phyloP scores from a whole-genome alignment of 176 grass and related monocot genomes.

The Tillandsia leiboldiana region DNA sequence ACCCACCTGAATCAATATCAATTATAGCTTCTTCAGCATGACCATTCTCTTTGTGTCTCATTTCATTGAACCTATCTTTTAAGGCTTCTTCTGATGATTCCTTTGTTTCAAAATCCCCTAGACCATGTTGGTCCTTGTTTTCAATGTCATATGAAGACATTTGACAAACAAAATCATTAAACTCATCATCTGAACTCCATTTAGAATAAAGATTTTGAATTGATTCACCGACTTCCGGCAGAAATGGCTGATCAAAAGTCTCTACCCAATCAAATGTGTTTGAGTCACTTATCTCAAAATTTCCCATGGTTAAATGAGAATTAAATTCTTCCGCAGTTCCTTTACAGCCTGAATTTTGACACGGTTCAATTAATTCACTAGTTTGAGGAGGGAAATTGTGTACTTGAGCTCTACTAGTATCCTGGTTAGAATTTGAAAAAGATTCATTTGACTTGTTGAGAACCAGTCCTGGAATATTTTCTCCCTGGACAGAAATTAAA shows the following conservation, averaged over 20 bases:
- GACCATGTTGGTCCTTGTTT: slow-evolving; percentile 20
- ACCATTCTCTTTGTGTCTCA: slow-evolving; percentile 21
- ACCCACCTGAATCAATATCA: slow-evolving; percentile 38
- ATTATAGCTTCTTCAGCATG: slow-evolving; percentile 23
- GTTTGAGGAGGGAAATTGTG: slow-evolving; percentile 34
- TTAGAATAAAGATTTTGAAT: slow-evolving; percentile 32
- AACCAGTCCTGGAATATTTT: slow-evolving; percentile 16
- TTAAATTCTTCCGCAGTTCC: slow-evolving; percentile 68
- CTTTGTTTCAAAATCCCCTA: slow-evolving; percentile 8
- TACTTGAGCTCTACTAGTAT: slow-evolving; percentile 31
- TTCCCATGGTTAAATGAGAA: slow-evolving; percentile 36
- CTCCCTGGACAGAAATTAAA: slow-evolving; percentile 22
- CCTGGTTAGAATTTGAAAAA: slow-evolving; percentile 32
- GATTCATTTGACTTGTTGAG: slow-evolving; percentile 17
- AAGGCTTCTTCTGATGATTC: slow-evolving; percentile 14
- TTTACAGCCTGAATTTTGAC: slow-evolving; percentile 37
- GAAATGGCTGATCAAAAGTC: slow-evolving; percentile 23
- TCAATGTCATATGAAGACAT: slow-evolving; percentile 12
- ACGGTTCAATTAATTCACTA: slow-evolving; percentile 28
- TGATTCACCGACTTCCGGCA: slow-evolving; percentile 9
- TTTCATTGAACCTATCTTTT: slow-evolving; percentile 25
- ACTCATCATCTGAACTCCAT: slow-evolving; percentile 45
- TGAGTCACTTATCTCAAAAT: slow-evolving; percentile 11
- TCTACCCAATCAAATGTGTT: slow-evolving; percentile 36
- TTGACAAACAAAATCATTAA: slow-evolving; percentile 15